Conservation (phyloP, 176 grass and related monocot species). For the Zizania latifolia region DNA sequence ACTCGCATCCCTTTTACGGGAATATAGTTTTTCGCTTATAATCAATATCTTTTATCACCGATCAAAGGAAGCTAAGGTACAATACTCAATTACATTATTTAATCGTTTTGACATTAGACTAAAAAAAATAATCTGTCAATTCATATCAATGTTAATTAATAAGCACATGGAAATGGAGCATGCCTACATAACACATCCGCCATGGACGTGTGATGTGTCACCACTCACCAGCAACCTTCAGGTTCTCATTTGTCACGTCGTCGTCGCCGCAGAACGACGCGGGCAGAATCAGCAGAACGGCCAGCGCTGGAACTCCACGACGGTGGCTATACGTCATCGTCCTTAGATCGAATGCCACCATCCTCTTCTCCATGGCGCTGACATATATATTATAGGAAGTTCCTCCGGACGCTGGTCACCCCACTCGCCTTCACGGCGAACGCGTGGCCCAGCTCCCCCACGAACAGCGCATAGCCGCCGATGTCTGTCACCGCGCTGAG, state of each 20-base stretch:
- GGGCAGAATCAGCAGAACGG: background rate
- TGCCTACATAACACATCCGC: too few species aligned
- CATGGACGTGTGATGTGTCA: background rate
- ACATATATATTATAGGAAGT: slow-evolving; percentile 11
- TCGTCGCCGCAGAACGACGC: background rate
- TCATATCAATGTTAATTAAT: too few species aligned
- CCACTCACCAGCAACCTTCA: too few species aligned
- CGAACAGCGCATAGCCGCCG: slow-evolving; percentile 13
- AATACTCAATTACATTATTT: too few species aligned
- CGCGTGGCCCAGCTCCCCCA: background rate
- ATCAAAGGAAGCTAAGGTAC: too few species aligned
- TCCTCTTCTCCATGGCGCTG: background rate
- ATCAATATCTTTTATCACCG: too few species aligned
- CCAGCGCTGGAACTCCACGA: background rate
- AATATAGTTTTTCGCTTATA: too few species aligned
- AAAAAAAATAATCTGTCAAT: too few species aligned
- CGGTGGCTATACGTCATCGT: background rate
- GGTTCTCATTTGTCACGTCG: background rate
- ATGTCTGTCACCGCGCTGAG: background rate
- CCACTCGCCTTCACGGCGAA: slow-evolving; percentile 10
- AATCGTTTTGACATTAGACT: too few species aligned
- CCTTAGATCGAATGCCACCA: background rate
- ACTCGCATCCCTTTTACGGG: too few species aligned
- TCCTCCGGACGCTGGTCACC: background rate
- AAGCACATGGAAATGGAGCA: too few species aligned